Percentiles rank a stretch among this genome's conserved stretches.
Conservation (phyloP, 1,139 yeast genomes). For the Magnusiomyces ingens region DNA sequence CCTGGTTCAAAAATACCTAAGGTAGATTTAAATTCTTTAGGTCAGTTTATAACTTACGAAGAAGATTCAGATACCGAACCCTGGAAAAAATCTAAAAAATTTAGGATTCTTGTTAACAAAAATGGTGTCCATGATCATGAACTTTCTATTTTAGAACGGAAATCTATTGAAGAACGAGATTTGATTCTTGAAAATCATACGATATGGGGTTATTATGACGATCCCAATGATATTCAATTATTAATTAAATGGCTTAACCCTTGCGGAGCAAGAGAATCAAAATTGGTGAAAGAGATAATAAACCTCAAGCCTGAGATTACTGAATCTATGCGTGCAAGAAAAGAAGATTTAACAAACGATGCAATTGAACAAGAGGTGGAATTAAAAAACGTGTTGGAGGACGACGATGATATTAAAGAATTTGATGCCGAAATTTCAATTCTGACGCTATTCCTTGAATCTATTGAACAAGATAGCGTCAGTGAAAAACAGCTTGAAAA, state of each 20-base stretch:
- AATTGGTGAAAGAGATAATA: slow-evolving; percentile 54
- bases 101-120: slow-evolving; percentile 21
- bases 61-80: slow-evolving; percentile 26
- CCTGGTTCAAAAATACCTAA: slow-evolving; percentile 14
- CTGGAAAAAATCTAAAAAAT: slow-evolving; percentile 20
- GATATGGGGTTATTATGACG: slow-evolving; percentile 70
- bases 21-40: slow-evolving; percentile 14
- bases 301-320: slow-evolving; percentile 44
- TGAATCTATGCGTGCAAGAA: slow-evolving; percentile 55
- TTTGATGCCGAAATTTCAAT: slow-evolving; percentile 22
- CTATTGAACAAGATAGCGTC: slow-evolving; percentile 12
- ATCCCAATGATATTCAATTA: slow-evolving; percentile 49
- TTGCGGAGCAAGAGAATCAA: slow-evolving; percentile 70
- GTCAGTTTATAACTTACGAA: slow-evolving; percentile 8
- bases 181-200: slow-evolving; percentile 45
- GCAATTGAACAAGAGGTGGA: slow-evolving; percentile 22
- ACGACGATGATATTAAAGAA: slow-evolving; percentile 23
- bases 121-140: slow-evolving; percentile 22
- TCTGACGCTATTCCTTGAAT: slow-evolving; percentile 18
- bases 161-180: slow-evolving; percentile 60
- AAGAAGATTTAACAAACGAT: slow-evolving; percentile 36
- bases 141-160: slow-evolving; percentile 41
- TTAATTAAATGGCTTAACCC: slow-evolving; percentile 64
- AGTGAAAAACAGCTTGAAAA: background rate
- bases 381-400: slow-evolving; percentile 25